Percentiles rank a stretch among this genome's conserved stretches.
Evolutionary conservation across 805 yeast genomes (phyloP).

Genomic region (Wickerhamiella galacta): DNA sequence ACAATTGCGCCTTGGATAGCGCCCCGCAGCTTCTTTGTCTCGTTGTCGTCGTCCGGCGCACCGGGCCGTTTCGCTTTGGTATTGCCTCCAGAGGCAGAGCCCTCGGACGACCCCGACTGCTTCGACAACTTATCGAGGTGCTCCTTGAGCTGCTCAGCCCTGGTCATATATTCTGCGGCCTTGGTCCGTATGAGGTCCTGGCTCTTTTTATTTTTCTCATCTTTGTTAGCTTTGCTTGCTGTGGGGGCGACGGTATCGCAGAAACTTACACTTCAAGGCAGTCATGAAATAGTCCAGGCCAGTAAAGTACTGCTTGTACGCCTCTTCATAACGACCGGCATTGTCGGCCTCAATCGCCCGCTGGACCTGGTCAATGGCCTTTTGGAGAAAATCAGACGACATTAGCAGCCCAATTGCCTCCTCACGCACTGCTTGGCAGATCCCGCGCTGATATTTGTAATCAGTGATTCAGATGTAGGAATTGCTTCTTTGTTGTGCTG

Average conservation of each 20-base stretch:
- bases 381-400: constrained; percentile 55
- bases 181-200: constrained; percentile 78
- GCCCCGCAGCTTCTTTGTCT: constrained; percentile 74
- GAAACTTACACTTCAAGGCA: constrained; percentile 54
- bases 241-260: neutral
- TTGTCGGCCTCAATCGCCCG: constrained; percentile 91
- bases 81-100: constrained; percentile 40
- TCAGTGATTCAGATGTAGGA: no score
- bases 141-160: constrained; percentile 89
- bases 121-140: constrained; percentile 50
- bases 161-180: constrained; percentile 74
- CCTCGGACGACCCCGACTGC: constrained; percentile 32
- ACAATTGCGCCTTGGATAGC: constrained; percentile 86
- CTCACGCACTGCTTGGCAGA: no score
- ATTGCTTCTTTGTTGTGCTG: no score
- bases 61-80: constrained; percentile 30
- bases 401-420: no score
- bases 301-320: constrained; percentile 79
- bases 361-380: constrained; percentile 89
- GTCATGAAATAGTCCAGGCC: constrained; percentile 91
- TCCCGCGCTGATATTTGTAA: no score
- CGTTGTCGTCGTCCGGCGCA: constrained; percentile 49
- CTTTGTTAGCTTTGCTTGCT: constrained; percentile 8
- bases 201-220: constrained; percentile 78
- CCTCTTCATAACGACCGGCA: constrained; percentile 80